These are phyloP conservation scores for Rhodotorula sp. DNA, from an alignment of 1,284 basidiomycete species.

Conservation along the genomic window DNA sequence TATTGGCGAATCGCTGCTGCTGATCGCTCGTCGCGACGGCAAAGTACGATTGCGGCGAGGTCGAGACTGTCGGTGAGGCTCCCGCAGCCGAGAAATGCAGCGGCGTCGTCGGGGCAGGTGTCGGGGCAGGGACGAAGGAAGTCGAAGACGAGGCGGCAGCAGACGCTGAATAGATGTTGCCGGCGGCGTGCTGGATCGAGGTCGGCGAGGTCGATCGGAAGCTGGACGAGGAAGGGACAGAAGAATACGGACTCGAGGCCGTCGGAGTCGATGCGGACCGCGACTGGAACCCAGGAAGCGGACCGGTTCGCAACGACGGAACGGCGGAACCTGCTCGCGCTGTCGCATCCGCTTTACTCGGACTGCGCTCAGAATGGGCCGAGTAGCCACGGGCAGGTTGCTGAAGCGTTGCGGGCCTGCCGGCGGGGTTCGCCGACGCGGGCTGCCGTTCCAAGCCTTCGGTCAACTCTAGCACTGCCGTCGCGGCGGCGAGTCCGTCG, in stretches of 20 bases:
- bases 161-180: background rate
- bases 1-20: background rate
- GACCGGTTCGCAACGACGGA: background rate
- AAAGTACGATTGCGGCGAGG: constrained; percentile 3
- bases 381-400: too few species aligned
- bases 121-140: background rate
- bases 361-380: background rate
- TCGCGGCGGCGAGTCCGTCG: background rate
- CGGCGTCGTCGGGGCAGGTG: background rate
- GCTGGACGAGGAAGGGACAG: constrained; percentile 1
- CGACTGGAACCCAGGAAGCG: background rate
- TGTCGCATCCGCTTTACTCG: background rate
- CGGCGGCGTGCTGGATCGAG: background rate
- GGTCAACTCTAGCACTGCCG: background rate
- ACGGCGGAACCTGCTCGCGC: background rate
- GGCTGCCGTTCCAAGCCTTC: background rate
- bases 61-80: background rate
- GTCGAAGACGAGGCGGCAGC: background rate
- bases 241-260: constrained; percentile 3
- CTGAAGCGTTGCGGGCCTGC: background rate
- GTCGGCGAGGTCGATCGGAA: constrained; percentile 9
- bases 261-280: constrained; percentile 1
- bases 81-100: constrained; percentile 3
- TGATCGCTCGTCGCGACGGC: background rate
- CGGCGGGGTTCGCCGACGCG: too few species aligned